Percentiles rank a stretch among this genome's conserved stretches.
Evolutionary conservation across 306 rosid genomes (phyloP).

Genomic region (Astragalus glycyphyllos): DNA sequence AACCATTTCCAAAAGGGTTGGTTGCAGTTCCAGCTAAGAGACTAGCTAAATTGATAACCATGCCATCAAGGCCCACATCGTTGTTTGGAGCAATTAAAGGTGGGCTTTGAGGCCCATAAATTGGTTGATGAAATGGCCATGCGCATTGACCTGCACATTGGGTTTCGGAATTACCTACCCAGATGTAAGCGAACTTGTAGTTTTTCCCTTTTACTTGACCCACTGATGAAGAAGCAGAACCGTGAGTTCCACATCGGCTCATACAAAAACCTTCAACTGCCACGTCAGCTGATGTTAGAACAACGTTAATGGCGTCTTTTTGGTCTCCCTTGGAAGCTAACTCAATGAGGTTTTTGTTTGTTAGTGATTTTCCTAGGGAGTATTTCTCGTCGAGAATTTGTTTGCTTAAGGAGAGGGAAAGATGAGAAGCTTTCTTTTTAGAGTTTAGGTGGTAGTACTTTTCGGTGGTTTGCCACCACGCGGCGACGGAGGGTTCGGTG

Average conservation of each 20-base stretch:
- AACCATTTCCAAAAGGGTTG: constrained; percentile 75
- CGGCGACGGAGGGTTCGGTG: constrained; percentile 64
- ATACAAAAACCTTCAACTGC: constrained; percentile 70
- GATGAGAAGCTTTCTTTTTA: constrained; percentile 33
- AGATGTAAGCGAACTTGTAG: constrained; percentile 63
- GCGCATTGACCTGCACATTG: constrained; percentile 78
- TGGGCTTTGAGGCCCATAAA: constrained; percentile 63
- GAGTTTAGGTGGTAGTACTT: constrained; percentile 66
- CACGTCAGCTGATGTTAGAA: constrained; percentile 75
- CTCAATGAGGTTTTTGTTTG: constrained; percentile 53
- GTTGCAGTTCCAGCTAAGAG: constrained; percentile 76
- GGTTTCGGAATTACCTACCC: constrained; percentile 73
- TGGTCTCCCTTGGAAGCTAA: constrained; percentile 71
- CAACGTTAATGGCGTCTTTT: constrained; percentile 68
- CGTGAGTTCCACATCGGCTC: constrained; percentile 81
- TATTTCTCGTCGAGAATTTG: constrained; percentile 66
- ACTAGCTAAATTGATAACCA: constrained; percentile 65
- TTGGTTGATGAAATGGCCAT: constrained; percentile 78
- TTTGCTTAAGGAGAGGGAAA: constrained; percentile 52
- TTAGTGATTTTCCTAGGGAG: constrained; percentile 69
- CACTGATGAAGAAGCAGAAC: constrained; percentile 49
- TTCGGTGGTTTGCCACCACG: constrained; percentile 89
- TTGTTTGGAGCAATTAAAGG: constrained; percentile 65
- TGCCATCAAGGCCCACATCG: constrained; percentile 73
- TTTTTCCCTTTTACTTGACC: constrained; percentile 34